Base-by-base conservation (phyloP, 352 stramenopile genomes). In the Porosira glacialis region DNA sequence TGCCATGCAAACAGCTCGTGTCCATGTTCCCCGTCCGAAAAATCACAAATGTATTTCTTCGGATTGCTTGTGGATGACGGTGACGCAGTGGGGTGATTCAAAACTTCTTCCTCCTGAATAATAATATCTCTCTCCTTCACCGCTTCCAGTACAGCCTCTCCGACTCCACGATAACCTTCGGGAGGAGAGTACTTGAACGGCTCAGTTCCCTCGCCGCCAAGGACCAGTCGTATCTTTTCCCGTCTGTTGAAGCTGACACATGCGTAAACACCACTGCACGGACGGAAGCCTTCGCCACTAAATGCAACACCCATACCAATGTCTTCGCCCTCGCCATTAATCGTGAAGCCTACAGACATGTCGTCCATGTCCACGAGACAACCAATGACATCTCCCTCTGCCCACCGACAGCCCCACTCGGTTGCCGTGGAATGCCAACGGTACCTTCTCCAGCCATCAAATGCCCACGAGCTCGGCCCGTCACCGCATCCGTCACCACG, bases 251-350 rank as follows among this genome's bases (percentile, higher is more conserved):
- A 93, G 67, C 80, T 91, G 5, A 93, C 86, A 72, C 85, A 93
- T 30, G 87, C 82, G 70, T 92, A 94, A 4, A 95, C 79, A 56
- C 87, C 87, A 62, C 82, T 80, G 58, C 78, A 90, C 35, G 87
- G 87, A 17, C 80, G 65, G 53, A 92, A 93, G 55, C 78, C 79
- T 69, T 92, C 61, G 13, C 80, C 84, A 47, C 59, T 82, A 63
- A 94, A 94, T 19, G 90, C 90, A 49, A 86, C 24, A 7, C 90
- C 90, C 87, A 93, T 93, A 7, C 85, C 86, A 48, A 94, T 89
- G 75, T 93, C 88, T 78, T 92, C 85, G 6, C 62, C 83, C 73
- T 85, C 75, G n/a, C 90, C 90, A 78, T 95, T 95, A 15, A 93
- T 65, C 26, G 80, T 92, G 50, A 95, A 95, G 38, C 75, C 87